These are phyloP conservation scores for Boletus sp. DNA, from an alignment of 768 basidiomycete genomes.

Conservation along the genomic window DNA sequence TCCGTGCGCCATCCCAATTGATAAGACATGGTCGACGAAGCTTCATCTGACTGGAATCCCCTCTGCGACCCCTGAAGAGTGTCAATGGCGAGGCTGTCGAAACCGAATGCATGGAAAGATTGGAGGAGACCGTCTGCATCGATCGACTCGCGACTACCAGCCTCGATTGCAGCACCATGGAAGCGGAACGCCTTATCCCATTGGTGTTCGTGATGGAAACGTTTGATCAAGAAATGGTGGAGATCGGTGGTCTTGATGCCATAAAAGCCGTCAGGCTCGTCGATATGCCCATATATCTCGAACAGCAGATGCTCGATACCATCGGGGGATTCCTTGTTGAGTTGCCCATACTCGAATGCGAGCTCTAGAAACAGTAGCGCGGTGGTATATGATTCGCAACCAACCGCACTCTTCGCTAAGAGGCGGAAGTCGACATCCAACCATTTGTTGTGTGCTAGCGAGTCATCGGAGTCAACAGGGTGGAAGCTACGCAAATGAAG, in stretches of 20 bases:
- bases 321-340: conserved; percentile 25
- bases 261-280: conserved; percentile 98
- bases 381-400: conserved; percentile 84
- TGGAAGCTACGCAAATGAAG: conserved; percentile 76
- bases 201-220: conserved; percentile 90
- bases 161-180: conserved; percentile 83
- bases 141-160: conserved; percentile 40
- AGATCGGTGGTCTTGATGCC: conserved; percentile 81
- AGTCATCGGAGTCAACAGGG: conserved; percentile 37
- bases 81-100: conserved; percentile 80
- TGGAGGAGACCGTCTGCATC: conserved; percentile 68
- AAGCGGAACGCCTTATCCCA: conserved; percentile 91
- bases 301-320: conserved; percentile 73
- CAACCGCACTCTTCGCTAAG: conserved; percentile 69
- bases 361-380: conserved; percentile 88
- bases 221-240: conserved; percentile 75
- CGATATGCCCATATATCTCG: conserved; percentile 91
- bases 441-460: conserved; percentile 74
- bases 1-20: conserved; percentile 92
- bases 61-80: conserved; percentile 49
- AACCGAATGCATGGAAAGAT: conserved; percentile 87
- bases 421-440: conserved; percentile 71
- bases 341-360: conserved; percentile 49
- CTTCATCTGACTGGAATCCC: conserved; percentile 26
- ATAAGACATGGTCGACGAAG: conserved; percentile 58